Evolutionary conservation across 192 early-diverging fungal genomes (phyloP).

Genomic region (Coemansia sp.): DNA sequence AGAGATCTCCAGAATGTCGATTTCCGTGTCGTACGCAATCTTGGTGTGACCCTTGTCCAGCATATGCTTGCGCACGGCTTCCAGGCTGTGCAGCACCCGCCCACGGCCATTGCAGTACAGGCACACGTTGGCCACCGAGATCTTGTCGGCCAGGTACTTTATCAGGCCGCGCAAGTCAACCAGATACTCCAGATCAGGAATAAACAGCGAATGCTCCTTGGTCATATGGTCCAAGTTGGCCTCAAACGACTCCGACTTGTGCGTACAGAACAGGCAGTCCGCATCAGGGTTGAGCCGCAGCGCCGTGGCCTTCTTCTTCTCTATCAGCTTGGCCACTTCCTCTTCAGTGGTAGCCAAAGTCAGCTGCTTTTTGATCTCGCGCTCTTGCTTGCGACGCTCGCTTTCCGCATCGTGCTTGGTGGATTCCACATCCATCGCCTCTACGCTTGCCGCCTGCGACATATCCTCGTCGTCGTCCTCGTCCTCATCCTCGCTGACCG

Average conservation of each 20-base stretch:
- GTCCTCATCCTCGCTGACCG: conserved; percentile 45
- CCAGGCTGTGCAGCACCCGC: conserved; percentile 73
- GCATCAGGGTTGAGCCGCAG: conserved; percentile 60
- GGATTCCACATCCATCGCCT: conserved; percentile 7
- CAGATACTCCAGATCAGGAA: conserved; percentile 95
- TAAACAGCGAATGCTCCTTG: conserved; percentile 85
- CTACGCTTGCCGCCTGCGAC: background rate
- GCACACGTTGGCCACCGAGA: conserved; percentile 93
- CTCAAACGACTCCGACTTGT: conserved; percentile 62
- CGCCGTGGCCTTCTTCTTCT: conserved; percentile 75
- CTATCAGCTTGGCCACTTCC: conserved; percentile 70
- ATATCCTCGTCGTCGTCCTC: conserved; percentile 22
- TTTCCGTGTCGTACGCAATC: conserved; percentile 92
- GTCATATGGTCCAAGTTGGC: conserved; percentile 92
- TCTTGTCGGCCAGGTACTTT: conserved; percentile 90
- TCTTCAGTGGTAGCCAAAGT: conserved; percentile 55
- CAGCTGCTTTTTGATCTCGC: conserved; percentile 45
- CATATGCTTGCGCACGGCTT: conserved; percentile 96
- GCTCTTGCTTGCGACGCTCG: conserved; percentile 36
- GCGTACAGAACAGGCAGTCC: conserved; percentile 94
- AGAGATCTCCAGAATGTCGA: conserved; percentile 84
- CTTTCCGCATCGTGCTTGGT: conserved; percentile 19
- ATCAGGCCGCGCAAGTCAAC: conserved; percentile 85
- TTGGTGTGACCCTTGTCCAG: conserved; percentile 93
- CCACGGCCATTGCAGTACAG: conserved; percentile 94